A percentile compares a stretch with the other conserved stretches of the same genome.
These are phyloP conservation scores for Orbilia oligospora DNA, from an alignment of 2,329 filamentous ascomycete genomes.

Conservation along the genomic window DNA sequence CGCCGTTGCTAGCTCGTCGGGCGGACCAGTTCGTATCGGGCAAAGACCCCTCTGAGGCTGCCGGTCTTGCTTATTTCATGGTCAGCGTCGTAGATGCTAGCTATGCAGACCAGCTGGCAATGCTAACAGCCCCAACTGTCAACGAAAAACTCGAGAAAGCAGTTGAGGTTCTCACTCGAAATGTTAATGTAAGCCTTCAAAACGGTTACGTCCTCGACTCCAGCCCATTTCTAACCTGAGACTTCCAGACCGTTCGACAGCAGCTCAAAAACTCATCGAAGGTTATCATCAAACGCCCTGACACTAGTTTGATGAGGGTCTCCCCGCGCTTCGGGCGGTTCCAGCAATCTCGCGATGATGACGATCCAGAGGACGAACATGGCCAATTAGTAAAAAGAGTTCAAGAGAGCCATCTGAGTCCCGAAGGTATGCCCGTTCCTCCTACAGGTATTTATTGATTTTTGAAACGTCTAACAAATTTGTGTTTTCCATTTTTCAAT, in stretches of 20 bases:
- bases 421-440: conserved; percentile 72
- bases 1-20: conserved; percentile 86
- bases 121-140: conserved; percentile 84
- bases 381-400: conserved; percentile 92
- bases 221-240: not conserved
- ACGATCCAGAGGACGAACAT: conserved; percentile 88
- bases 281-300: conserved; percentile 62
- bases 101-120: conserved; percentile 90
- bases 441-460: not conserved
- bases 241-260: conserved; percentile 42
- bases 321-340: conserved; percentile 64
- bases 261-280: conserved; percentile 60
- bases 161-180: conserved; percentile 84
- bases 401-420: conserved; percentile 82
- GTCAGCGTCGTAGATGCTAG: conserved; percentile 88
- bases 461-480: not conserved
- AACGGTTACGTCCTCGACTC: conserved; percentile 64
- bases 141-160: conserved; percentile 84
- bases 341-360: conserved; percentile 71
- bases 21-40: conserved; percentile 89
- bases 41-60: conserved; percentile 85
- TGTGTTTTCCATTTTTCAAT: not conserved
- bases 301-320: conserved; percentile 56
- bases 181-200: conserved; percentile 90
- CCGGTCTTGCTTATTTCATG: conserved; percentile 94